These are phyloP conservation scores for Fraxinus sp. DNA, from an alignment of 305 asterid genomes.

Conservation along the genomic window DNA sequence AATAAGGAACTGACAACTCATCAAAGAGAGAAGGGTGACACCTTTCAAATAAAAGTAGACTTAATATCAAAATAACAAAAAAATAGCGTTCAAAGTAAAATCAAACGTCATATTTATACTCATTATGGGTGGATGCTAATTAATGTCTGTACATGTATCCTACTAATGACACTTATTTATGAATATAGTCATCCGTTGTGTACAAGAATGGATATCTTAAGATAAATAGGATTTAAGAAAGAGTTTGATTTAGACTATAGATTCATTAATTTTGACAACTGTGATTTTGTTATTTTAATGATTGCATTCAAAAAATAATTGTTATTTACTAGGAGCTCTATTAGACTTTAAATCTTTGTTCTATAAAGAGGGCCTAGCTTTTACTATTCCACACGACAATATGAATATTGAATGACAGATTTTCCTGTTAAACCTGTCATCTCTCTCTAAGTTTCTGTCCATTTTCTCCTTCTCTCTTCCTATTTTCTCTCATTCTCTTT, in stretches of 20 bases:
- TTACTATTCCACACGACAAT: not conserved
- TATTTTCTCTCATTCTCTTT: not conserved
- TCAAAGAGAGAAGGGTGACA: not conserved
- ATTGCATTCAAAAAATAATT: not conserved
- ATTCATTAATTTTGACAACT: not conserved
- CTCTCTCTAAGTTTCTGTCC: not conserved
- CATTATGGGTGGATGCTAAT: not conserved
- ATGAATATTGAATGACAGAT: not conserved
- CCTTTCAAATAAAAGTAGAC: not conserved
- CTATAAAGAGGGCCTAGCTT: not conserved
- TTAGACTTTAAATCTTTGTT: not conserved
- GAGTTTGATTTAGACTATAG: not conserved
- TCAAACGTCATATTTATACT: not conserved
- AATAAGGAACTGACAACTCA: not conserved
- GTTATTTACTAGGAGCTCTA: not conserved
- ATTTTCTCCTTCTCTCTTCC: not conserved
- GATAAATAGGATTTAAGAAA: not conserved
- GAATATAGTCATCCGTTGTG: not conserved
- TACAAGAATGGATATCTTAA: not conserved
- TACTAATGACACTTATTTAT: not conserved
- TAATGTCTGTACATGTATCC: not conserved
- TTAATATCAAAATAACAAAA: not conserved
- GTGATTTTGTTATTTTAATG: not conserved
- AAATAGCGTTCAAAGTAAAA: not conserved
- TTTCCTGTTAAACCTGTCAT: not conserved